phyloP scores from a whole-genome alignment of 768 basidiomycete species.

The Lyophyllum shimeji region DNA sequence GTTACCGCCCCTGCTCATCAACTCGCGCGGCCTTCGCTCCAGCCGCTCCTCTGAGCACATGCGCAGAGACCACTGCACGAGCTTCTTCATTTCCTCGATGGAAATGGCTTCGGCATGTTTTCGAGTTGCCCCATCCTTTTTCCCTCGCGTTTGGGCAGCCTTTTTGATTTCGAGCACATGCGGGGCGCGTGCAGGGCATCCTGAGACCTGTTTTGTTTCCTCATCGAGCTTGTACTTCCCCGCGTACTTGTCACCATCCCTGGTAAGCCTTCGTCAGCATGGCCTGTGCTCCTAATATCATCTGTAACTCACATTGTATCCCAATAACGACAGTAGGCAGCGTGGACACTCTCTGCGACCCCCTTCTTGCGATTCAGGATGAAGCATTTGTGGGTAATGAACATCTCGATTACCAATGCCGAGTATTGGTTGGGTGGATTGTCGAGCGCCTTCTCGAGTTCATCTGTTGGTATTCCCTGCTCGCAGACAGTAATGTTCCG shows the following conservation, averaged over 20 bases:
- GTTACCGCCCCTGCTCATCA: background rate
- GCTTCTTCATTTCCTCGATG: conserved; percentile 26
- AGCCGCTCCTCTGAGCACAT: conserved; percentile 15
- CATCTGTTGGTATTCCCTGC: background rate
- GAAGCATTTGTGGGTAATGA: conserved; percentile 5
- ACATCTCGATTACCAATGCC: background rate
- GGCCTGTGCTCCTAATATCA: no score
- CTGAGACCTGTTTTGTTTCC: conserved; percentile 20
- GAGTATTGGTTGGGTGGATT: conserved; percentile 3
- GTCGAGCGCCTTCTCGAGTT: conserved; percentile 1
- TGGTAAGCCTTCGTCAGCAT: background rate
- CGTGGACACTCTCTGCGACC: background rate
- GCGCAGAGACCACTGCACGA: conserved; percentile 27
- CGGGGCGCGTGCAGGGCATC: conserved; percentile 26
- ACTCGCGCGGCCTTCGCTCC: background rate
- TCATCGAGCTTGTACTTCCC: conserved; percentile 26
- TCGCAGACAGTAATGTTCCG: background rate
- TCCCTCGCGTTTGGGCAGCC: conserved; percentile 24
- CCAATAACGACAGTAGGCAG: conserved; percentile 1
- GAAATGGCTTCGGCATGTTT: conserved; percentile 31
- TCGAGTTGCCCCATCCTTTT: conserved; percentile 13
- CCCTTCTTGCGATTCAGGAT: background rate
- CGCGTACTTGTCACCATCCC: conserved; percentile 17
- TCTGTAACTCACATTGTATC: conserved; percentile 5
- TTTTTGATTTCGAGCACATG: conserved; percentile 23